Percentiles rank a stretch among this genome's conserved stretches.
Conservation (phyloP, 805 yeast species). For the Yarrowia sp. region DNA sequence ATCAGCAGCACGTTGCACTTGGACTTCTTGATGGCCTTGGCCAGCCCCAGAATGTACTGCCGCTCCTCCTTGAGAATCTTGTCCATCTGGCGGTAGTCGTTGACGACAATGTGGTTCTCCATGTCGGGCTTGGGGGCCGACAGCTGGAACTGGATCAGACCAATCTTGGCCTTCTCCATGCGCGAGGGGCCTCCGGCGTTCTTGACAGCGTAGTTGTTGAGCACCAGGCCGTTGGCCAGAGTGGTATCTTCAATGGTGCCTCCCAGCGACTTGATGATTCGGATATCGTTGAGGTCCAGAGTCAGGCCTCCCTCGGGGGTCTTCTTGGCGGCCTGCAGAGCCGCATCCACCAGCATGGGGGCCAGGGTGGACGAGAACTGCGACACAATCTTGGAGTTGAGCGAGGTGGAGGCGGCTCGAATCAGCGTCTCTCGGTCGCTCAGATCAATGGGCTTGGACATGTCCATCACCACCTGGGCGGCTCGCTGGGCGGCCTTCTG, state of each 20-base stretch:
- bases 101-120: slow-evolving; percentile 97
- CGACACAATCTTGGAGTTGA: slow-evolving; percentile 93
- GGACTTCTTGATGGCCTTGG: slow-evolving; percentile 95
- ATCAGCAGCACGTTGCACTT: slow-evolving; percentile 91
- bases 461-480: slow-evolving; percentile 78
- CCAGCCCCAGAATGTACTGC: slow-evolving; percentile 89
- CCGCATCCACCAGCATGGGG: slow-evolving; percentile 94
- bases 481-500: slow-evolving; percentile 86
- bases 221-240: slow-evolving; percentile 84
- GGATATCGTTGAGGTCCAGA: slow-evolving; percentile 79
- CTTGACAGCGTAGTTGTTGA: slow-evolving; percentile 88
- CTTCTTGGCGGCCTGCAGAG: slow-evolving; percentile 73
- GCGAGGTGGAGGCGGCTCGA: slow-evolving; percentile 93
- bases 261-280: slow-evolving; percentile 91
- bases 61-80: slow-evolving; percentile 97
- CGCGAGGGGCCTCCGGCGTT: slow-evolving; percentile 95
- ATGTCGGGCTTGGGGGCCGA: slow-evolving; percentile 97
- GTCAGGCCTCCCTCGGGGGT: slow-evolving; percentile 66
- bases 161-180: slow-evolving; percentile 91
- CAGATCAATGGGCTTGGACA: slow-evolving; percentile 83
- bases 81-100: slow-evolving; percentile 99
- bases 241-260: slow-evolving; percentile 98
- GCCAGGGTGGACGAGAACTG: slow-evolving; percentile 87
- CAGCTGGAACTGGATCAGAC: slow-evolving; percentile 88
- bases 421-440: slow-evolving; percentile 81